Conservation (phyloP, 23 red algal species). For the Gracilaria vermiculophylla region DNA sequence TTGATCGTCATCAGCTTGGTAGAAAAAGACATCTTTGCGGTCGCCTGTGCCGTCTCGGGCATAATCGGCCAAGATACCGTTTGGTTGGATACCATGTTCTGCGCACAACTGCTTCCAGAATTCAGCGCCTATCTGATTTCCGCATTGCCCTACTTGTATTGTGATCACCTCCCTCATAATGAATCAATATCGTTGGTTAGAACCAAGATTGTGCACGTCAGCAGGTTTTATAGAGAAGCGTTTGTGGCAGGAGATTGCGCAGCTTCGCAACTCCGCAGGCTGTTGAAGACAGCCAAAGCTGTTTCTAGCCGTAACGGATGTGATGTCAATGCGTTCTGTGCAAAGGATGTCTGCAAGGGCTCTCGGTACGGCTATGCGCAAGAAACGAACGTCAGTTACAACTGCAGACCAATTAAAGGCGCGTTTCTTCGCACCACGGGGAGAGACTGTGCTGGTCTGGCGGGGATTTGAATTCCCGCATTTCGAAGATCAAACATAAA, state of each 20-base stretch:
- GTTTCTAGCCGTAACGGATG: too few species aligned
- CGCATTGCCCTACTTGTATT: slow-evolving; percentile 98
- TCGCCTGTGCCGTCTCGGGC: slow-evolving; percentile 74
- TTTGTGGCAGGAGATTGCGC: not conserved
- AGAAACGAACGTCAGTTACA: too few species aligned
- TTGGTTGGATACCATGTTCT: slow-evolving; percentile 92
- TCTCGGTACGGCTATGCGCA: too few species aligned
- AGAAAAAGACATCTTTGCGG: slow-evolving; percentile 99
- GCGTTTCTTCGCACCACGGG: not conserved
- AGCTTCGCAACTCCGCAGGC: too few species aligned
- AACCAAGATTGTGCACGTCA: not conserved
- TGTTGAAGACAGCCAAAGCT: not conserved
- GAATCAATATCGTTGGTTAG: not conserved
- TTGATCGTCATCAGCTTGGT: slow-evolving; percentile 97
- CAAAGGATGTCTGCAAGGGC: too few species aligned
- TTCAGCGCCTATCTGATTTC: slow-evolving; percentile 95
- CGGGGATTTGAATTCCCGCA: not conserved
- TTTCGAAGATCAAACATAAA: not conserved
- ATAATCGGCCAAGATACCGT: slow-evolving; percentile 82
- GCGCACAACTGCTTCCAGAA: slow-evolving; percentile 99
- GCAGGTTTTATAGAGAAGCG: not conserved
- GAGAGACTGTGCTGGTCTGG: too few species aligned
- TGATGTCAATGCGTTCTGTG: too few species aligned
- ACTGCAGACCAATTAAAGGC: not conserved
- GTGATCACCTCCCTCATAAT: slow-evolving; percentile 95